Evolutionary conservation across 805 yeast species (phyloP).

Genomic region (Cephaloascus fragrans): DNA sequence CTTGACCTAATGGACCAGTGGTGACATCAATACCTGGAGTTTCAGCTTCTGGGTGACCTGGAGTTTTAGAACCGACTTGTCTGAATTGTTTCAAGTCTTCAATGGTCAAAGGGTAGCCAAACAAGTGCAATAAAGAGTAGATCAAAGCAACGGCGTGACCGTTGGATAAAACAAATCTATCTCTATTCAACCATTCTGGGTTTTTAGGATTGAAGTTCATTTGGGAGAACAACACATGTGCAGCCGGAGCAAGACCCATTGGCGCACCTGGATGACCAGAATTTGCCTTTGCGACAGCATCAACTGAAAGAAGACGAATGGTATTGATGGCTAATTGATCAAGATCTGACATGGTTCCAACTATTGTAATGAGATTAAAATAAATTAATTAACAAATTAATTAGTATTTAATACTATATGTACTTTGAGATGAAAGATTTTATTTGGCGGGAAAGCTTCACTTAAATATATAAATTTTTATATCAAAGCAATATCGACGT

Average conservation of each 20-base stretch:
- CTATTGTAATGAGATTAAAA: no score
- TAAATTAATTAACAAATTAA: background rate
- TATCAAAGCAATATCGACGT: no score
- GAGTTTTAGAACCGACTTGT: slow-evolving; percentile 83
- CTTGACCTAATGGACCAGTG: slow-evolving; percentile 99
- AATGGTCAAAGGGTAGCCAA: slow-evolving; percentile 70
- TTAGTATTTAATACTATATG: no score
- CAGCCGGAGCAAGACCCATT: slow-evolving; percentile 93
- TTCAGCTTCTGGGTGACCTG: slow-evolving; percentile 96
- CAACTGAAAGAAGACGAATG: slow-evolving; percentile 83
- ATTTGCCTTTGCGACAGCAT: slow-evolving; percentile 78
- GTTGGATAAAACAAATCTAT: slow-evolving; percentile 88
- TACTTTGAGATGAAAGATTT: no score
- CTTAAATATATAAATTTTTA: no score
- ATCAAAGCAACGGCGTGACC: slow-evolving; percentile 94
- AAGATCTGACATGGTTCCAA: slow-evolving; percentile 18
- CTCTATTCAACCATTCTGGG: slow-evolving; percentile 91
- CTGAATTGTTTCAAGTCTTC: slow-evolving; percentile 89
- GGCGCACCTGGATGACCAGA: slow-evolving; percentile 99
- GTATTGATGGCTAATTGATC: slow-evolving; percentile 77
- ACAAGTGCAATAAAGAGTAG: slow-evolving; percentile 76
- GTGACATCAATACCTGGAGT: slow-evolving; percentile 93
- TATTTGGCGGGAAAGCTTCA: no score
- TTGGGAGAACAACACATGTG: slow-evolving; percentile 76
- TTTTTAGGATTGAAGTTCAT: slow-evolving; percentile 84